These are phyloP conservation scores for Globisporangium cystogenes DNA, from an alignment of 352 stramenopile species.

Conservation along the genomic window DNA sequence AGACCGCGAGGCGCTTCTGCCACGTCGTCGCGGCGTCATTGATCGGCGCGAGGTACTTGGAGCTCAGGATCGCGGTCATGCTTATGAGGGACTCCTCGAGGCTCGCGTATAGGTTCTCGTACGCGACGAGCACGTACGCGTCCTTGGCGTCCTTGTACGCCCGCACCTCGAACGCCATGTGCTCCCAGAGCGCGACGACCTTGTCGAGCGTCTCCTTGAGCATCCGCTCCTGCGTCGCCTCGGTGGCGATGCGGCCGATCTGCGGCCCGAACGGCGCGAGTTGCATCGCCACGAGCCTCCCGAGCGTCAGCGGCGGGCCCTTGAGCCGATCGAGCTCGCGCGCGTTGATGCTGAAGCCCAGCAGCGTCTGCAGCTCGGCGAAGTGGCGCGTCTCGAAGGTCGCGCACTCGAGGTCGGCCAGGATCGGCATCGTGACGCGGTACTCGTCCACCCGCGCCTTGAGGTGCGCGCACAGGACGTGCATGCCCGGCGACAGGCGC, in stretches of 20 bases:
- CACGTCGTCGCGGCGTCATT: conserved; percentile 60
- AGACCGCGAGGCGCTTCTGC: conserved; percentile 59
- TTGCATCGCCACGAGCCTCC: conserved; percentile 76
- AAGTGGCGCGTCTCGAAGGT: conserved; percentile 70
- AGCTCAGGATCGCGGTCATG: conserved; percentile 87
- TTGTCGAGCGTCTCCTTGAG: conserved; percentile 90
- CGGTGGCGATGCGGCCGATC: conserved; percentile 81
- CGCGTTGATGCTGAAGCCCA: conserved; percentile 74
- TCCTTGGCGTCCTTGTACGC: conserved; percentile 90
- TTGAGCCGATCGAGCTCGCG: conserved; percentile 8
- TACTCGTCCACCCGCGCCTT: conserved; percentile 83
- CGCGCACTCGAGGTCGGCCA: conserved; percentile 48
- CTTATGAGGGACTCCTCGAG: conserved; percentile 90
- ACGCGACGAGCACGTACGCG: conserved; percentile 73
- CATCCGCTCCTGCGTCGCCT: conserved; percentile 80
- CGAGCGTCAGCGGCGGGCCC: conserved; percentile 53
- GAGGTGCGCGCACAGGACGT: conserved; percentile 42
- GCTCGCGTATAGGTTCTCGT: conserved; percentile 71
- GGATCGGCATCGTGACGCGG: conserved; percentile 68
- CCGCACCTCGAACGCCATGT: conserved; percentile 85
- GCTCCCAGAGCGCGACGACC: conserved; percentile 76
- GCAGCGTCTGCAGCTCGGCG: conserved; percentile 38
- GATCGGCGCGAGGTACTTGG: conserved; percentile 83
- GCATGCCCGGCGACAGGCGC: conserved; percentile 39
- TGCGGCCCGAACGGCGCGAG: conserved; percentile 64